Conservation (phyloP, 192 early-diverging fungal species). For the Coemansia sp. region DNA sequence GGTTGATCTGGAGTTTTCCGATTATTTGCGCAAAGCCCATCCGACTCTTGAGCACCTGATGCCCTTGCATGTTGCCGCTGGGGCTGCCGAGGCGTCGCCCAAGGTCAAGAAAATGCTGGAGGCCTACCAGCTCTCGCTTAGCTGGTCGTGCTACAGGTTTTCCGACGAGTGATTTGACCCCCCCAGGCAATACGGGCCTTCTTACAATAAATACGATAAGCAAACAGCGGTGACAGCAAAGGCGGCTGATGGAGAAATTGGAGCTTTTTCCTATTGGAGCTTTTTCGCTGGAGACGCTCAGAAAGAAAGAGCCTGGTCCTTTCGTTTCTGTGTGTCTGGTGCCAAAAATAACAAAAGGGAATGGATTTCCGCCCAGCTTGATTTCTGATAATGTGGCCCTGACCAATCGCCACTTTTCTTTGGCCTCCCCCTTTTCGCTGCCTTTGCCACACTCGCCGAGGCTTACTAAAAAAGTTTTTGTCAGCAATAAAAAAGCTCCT, state of each 20-base stretch:
- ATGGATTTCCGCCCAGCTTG: not conserved
- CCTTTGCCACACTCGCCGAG: no score
- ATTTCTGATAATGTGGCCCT: not conserved
- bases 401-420: no score
- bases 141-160: conserved; percentile 46
- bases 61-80: conserved; percentile 64
- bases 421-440: no score
- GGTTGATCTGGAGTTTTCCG: conserved; percentile 43
- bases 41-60: conserved; percentile 67
- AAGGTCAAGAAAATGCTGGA: conserved; percentile 36
- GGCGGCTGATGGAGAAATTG: no score
- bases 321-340: no score
- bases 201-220: no score
- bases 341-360: not conserved
- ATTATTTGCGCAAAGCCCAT: conserved; percentile 55
- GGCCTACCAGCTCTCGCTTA: conserved; percentile 29
- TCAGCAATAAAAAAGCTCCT: not conserved
- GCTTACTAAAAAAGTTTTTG: not conserved
- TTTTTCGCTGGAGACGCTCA: no score
- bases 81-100: conserved; percentile 55
- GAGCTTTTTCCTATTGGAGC: no score
- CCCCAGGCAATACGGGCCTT: no score
- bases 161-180: conserved; percentile 2
- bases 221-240: no score
- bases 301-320: no score